phyloP scores from a whole-genome alignment of 495 filamentous ascomycete species.

The Collariella sp. region DNA sequence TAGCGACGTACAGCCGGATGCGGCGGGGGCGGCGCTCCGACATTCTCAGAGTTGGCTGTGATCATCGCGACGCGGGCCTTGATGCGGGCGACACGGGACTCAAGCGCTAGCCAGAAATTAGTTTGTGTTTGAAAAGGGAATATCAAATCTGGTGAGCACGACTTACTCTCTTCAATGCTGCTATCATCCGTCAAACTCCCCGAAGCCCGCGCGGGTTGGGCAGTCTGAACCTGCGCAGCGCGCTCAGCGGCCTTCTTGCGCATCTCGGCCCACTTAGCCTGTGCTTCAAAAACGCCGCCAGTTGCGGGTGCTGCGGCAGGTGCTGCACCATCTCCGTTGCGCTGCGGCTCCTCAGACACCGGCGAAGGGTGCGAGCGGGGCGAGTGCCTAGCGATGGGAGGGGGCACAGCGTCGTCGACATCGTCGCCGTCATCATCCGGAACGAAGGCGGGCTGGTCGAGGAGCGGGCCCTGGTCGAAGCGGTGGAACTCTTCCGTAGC shows the following conservation, averaged over 20 bases:
- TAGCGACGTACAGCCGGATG: slow-evolving; percentile 24
- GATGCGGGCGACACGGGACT: slow-evolving; percentile 92
- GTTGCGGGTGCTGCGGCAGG: background rate
- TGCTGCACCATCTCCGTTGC: background rate
- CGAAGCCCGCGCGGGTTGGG: slow-evolving; percentile 44
- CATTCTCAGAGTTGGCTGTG: slow-evolving; percentile 53
- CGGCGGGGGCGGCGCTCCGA: slow-evolving; percentile 6
- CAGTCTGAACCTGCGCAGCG: slow-evolving; percentile 48
- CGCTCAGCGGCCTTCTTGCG: slow-evolving; percentile 86
- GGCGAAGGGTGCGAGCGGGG: slow-evolving; percentile 20
- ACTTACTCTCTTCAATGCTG: slow-evolving; percentile 93
- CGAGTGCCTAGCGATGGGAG: slow-evolving; percentile 32
- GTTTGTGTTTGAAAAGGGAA: slow-evolving; percentile 8
- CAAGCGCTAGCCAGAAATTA: slow-evolving; percentile 61
- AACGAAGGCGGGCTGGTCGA: slow-evolving; percentile 78
- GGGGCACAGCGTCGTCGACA: slow-evolving; percentile 37
- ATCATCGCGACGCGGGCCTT: slow-evolving; percentile 93
- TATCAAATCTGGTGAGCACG: background rate
- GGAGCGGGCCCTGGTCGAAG: slow-evolving; percentile 84
- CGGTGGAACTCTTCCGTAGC: slow-evolving; percentile 66
- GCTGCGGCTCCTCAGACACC: background rate
- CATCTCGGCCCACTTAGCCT: slow-evolving; percentile 90
- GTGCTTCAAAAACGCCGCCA: slow-evolving; percentile 30
- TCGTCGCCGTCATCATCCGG: slow-evolving; percentile 50
- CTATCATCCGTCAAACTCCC: slow-evolving; percentile 67